phyloP scores from a whole-genome alignment of 2,329 filamentous ascomycete species.

The Aspergillus hiratsukae region DNA sequence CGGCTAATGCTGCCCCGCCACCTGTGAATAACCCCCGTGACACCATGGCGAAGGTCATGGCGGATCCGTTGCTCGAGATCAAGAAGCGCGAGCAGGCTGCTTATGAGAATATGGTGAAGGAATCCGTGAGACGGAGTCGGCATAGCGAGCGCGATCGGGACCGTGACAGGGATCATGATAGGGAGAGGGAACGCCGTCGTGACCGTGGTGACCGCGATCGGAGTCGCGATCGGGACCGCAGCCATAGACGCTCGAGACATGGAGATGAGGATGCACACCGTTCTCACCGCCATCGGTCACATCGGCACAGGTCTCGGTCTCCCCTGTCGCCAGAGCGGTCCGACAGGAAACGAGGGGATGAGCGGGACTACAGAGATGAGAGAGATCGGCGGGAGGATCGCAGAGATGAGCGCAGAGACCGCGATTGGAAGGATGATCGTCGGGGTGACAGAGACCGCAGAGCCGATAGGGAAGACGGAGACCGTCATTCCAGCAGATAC shows the following conservation, averaged over 20 bases:
- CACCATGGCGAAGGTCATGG: conserved; percentile 77
- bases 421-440: conserved; percentile 16
- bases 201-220: conserved; percentile 11
- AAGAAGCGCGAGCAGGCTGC: conserved; percentile 85
- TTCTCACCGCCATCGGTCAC: conserved; percentile 19
- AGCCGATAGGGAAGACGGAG: conserved; percentile 19
- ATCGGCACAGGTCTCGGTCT: conserved; percentile 22
- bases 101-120: conserved; percentile 56
- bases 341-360: conserved; percentile 6
- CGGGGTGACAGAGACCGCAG: conserved; percentile 14
- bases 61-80: conserved; percentile 88
- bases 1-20: conserved; percentile 17
- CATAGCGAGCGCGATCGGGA: conserved; percentile 16
- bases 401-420: conserved; percentile 10
- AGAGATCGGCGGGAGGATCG: conserved; percentile 21
- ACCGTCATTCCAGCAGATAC: conserved; percentile 16
- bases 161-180: conserved; percentile 13
- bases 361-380: conserved; percentile 17
- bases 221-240: conserved; percentile 15
- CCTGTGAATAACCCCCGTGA: conserved; percentile 73
- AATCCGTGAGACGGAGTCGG: conserved; percentile 34
- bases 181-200: conserved; percentile 15
- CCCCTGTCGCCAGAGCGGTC: not conserved
- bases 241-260: conserved; percentile 21
- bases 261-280: conserved; percentile 21